Conservation (phyloP, 129 eudicot species). For the Oenanthe sinensis region DNA sequence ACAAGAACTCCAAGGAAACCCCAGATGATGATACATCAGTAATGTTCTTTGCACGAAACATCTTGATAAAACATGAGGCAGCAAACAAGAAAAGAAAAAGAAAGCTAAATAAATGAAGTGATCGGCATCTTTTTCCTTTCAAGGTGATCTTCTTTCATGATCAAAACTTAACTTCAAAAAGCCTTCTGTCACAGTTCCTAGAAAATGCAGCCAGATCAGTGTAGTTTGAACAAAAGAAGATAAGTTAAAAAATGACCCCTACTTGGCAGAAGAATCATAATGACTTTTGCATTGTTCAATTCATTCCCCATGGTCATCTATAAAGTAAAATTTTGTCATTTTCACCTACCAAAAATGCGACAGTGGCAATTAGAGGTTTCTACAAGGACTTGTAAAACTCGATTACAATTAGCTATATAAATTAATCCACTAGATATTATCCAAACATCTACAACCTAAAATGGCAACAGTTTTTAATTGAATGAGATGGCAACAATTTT, state of each 20-base stretch:
- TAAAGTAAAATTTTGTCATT: neutral
- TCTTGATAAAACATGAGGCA: too few relatives aligned
- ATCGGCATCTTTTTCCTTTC: too few relatives aligned
- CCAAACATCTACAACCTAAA: slow-evolving; percentile 23
- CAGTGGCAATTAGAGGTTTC: neutral
- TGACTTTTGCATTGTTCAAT: neutral
- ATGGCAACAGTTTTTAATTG: neutral
- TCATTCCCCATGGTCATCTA: neutral
- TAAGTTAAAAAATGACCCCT: neutral
- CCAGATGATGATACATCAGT: too few relatives aligned
- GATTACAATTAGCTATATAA: neutral
- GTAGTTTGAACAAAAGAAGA: neutral
- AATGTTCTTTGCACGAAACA: too few relatives aligned
- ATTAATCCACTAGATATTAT: neutral
- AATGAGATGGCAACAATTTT: neutral
- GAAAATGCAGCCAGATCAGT: neutral
- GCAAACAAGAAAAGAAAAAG: too few relatives aligned
- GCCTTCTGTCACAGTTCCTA: neutral
- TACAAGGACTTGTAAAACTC: neutral
- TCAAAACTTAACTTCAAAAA: too few relatives aligned
- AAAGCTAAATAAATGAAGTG: too few relatives aligned
- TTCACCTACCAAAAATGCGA: neutral
- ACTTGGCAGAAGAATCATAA: neutral
- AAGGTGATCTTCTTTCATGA: too few relatives aligned
- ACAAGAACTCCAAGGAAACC: too few relatives aligned